Evolutionary conservation across 148 eudicot genomes (phyloP), one percentile per base, ranked within the genome.

Genomic region (Camellia sinensis): DNA sequence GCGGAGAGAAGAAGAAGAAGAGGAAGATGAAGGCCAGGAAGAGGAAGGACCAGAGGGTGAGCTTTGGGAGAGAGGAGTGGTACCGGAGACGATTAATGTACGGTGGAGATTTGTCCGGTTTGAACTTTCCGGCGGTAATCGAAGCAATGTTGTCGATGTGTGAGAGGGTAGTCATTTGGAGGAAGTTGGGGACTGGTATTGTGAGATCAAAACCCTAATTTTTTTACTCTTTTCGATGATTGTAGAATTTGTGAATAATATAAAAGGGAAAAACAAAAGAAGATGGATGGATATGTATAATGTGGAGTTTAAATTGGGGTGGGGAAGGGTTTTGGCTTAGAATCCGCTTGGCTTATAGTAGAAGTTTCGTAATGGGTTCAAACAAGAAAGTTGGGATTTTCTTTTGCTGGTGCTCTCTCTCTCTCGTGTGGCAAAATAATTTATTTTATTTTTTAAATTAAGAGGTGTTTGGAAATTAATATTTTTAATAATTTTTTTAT

Each of bases 71-170:
- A 18, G 89, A 78, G n/a, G 83, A 78, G 74, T 83, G 81, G 79
- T 81, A 84, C 2, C 91, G 93, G 48, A 88, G 63, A n/a, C 90
- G 88, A 82, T 81, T 77, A 81, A 77, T 72, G 75, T 80, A 89
- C 46, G 84, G 64, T 1, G 85, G 71, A 46, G 65, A 60, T 14
- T 88, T 90, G 4, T 88, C 89, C 22, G 91, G 68, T 75, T 92
- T 92, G 86, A 86, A 83, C 81, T 92, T 92, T 2, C 93, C 92
- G 29, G 91, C 86, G 12, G 93, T 87, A 1, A 1, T 29, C 11
- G 93, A 85, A 1, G 95, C 90, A 40, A 88, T 84, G 45, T 86
- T 74, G 77, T 89, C 89, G 52, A 77, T 68, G 75, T 81, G 81
- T 0, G 90, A 83, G 15, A 80, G 89, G 73, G 81, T 87, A 7